phyloP scores from a whole-genome alignment of 2,329 filamentous ascomycete species.

The Myriosclerotinia scirpicola region DNA sequence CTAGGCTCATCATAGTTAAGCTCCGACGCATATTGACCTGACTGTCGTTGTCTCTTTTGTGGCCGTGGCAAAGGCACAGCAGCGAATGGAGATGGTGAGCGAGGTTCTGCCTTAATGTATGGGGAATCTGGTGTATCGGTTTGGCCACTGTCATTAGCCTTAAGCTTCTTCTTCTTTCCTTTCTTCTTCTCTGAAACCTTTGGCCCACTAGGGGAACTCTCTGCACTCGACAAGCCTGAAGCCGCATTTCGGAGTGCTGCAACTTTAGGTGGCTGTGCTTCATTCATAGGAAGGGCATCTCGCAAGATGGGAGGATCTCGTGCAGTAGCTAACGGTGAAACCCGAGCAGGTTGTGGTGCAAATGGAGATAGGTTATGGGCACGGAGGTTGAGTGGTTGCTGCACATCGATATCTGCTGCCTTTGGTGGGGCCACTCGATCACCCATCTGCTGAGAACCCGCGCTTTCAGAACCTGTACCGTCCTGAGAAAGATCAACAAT shows the following conservation, averaged over 20 bases:
- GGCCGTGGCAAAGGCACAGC: conserved; percentile 55
- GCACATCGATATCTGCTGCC: conserved; percentile 43
- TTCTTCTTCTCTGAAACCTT: conserved; percentile 53
- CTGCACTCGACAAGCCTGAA: conserved; percentile 54
- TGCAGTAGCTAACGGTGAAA: conserved; percentile 56
- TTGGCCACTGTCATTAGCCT: conserved; percentile 43
- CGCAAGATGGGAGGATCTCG: conserved; percentile 40
- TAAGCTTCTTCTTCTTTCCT: conserved; percentile 55
- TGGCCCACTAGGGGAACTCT: conserved; percentile 55
- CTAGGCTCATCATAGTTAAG: conserved; percentile 49
- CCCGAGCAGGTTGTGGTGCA: conserved; percentile 74
- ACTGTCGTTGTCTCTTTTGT: conserved; percentile 56
- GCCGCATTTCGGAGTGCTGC: conserved; percentile 53
- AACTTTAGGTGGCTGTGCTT: conserved; percentile 52
- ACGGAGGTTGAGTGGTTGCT: conserved; percentile 48
- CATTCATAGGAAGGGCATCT: conserved; percentile 33
- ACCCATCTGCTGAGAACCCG: conserved; percentile 38
- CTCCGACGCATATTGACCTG: conserved; percentile 45
- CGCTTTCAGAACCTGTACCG: conserved; percentile 14
- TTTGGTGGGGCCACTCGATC: conserved; percentile 42
- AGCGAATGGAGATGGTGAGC: conserved; percentile 59
- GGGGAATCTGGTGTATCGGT: conserved; percentile 50
- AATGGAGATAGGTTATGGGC: conserved; percentile 72
- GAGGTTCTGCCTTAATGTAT: conserved; percentile 64
- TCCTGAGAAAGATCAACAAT: conserved; percentile 25